phyloP scores from a whole-genome alignment of 176 grass and related monocot genomes.

The Aegilops longissima region DNA sequence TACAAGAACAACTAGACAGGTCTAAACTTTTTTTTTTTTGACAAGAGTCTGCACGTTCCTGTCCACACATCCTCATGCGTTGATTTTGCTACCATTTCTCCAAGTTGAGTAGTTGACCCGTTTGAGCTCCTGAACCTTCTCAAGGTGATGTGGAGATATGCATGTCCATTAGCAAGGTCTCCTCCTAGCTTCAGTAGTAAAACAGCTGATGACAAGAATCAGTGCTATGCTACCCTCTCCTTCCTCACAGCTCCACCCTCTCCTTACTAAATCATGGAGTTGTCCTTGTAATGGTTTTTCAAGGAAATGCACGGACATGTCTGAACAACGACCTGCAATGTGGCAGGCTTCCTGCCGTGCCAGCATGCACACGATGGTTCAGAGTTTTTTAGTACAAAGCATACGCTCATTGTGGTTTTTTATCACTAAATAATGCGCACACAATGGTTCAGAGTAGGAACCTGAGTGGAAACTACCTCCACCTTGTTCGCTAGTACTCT shows the following conservation, averaged over 20 bases:
- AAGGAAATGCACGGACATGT: constrained; percentile 11
- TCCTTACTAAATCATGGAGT: neutral
- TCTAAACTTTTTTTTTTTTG: no score
- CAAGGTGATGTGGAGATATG: neutral
- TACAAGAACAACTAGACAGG: no score
- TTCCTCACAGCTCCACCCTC: neutral
- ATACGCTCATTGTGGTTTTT: no score
- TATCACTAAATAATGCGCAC: neutral
- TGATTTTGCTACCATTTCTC: no score
- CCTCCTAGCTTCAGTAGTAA: constrained; percentile 13
- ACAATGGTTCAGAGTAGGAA: constrained; percentile 20
- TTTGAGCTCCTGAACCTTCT: neutral
- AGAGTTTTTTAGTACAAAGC: neutral
- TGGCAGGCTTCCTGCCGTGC: constrained; percentile 13
- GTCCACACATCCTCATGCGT: no score
- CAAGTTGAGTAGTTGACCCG: no score
- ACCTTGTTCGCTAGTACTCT: neutral
- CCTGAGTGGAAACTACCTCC: constrained; percentile 20
- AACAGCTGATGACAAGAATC: neutral
- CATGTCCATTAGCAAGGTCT: neutral
- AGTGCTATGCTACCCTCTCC: neutral
- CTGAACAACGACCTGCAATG: neutral
- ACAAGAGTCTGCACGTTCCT: no score
- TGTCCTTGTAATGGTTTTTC: neutral
- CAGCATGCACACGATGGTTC: constrained; percentile 10